phyloP scores from a whole-genome alignment of 1,139 yeast genomes.

The Diutina pseudorugosa region DNA sequence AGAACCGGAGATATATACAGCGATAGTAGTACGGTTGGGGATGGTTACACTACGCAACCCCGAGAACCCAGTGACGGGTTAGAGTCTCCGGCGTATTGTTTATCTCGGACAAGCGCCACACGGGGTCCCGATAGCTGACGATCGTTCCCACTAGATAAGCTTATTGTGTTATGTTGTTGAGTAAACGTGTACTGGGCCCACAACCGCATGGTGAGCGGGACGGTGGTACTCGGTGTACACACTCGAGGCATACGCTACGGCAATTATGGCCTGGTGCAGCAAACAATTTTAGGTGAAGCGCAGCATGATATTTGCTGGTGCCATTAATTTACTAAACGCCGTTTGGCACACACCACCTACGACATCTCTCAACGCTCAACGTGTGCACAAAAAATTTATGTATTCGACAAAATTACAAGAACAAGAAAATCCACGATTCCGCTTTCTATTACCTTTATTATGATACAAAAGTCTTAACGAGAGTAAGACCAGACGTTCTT shows the following conservation, averaged over 20 bases:
- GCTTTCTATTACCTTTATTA: slow-evolving; percentile 5
- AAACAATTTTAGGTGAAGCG: too few relatives aligned
- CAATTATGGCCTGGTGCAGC: background rate
- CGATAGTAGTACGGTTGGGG: background rate
- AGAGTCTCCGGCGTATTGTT: background rate
- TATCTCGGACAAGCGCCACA: background rate
- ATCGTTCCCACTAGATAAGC: background rate
- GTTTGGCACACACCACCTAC: too few relatives aligned
- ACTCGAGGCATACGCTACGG: background rate
- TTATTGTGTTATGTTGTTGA: background rate
- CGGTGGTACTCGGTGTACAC: background rate
- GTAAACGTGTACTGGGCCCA: background rate
- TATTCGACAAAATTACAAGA: background rate
- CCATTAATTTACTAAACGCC: too few relatives aligned
- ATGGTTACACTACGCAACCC: background rate
- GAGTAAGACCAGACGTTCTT: slow-evolving; percentile 99
- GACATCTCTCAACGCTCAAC: background rate
- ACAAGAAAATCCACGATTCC: background rate
- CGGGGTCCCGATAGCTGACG: background rate
- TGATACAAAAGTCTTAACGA: slow-evolving; percentile 53
- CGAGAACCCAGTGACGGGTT: background rate
- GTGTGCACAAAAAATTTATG: background rate
- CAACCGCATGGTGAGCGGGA: background rate
- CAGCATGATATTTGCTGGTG: too few relatives aligned
- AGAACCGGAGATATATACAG: background rate